Evolutionary conservation across 2,329 filamentous ascomycete genomes (phyloP), one percentile per base, ranked within the genome.

Genomic region (Cercospora sesami): DNA sequence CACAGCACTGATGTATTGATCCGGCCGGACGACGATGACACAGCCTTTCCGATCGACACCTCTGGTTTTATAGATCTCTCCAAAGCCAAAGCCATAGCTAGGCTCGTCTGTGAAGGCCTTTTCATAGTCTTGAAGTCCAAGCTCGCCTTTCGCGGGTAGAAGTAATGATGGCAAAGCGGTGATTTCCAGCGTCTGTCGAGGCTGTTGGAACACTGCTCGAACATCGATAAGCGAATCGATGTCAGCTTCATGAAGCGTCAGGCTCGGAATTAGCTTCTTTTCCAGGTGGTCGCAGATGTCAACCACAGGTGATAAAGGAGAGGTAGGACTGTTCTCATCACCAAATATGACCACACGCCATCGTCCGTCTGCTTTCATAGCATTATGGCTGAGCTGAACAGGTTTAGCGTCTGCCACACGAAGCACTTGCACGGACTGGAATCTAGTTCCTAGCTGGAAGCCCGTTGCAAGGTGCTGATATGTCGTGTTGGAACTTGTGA

Each of bases 11-110:
- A 91, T 85, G 77, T 92, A 89, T 75, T 90, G 88, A 80, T 92
- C 90, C 2, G 90, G 90, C 60, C 90, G 78, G 1, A 89, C 80
- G 1, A 89, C 79, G 0, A 90, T 84, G 4, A 88, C 79, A 69
- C 86, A 87, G 0, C 90, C 89, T 21, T 84, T 79, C 18, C 71
- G 75, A 70, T 87, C 82, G 1, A 92, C 81, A 0, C 88, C 89
- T 66, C 88, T 89, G 3, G 82, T 83, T 65, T 84, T 79, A 73
- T 91, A 85, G 23, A 82, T 80, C 64, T 82, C 76, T 3, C 74
- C 74, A 68, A 68, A 72, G 0, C 79, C 81, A 66, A 75, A 77
- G 3, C 72, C 72, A 74, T 79, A 79, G 8, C 80, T 81, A 69
- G 76, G 78, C 64, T 83, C 83, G 65, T 84, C 83, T 30, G 81